phyloP scores from a whole-genome alignment of 805 yeast species.

The Yarrowia divulgata region DNA sequence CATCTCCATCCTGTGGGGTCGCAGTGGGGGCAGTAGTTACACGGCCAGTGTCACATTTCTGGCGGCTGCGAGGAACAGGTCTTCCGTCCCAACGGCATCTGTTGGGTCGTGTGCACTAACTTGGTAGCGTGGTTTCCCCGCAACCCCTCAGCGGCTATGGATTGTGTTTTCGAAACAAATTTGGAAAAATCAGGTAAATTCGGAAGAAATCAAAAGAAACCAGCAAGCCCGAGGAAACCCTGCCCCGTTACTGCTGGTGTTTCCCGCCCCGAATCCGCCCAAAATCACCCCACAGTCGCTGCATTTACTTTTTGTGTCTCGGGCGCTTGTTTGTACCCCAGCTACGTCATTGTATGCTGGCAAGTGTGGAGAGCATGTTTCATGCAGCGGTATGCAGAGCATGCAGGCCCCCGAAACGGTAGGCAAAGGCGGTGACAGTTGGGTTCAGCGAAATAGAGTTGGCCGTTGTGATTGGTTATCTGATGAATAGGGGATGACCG shows the following conservation, averaged over 20 bases:
- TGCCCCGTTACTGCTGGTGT: too few relatives aligned
- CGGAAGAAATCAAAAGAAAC: background rate
- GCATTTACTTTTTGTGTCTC: constrained; percentile 1
- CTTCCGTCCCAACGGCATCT: constrained; percentile 5
- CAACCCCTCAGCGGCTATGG: constrained; percentile 32
- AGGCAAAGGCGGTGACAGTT: constrained; percentile 4
- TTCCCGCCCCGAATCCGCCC: too few relatives aligned
- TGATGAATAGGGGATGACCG: background rate
- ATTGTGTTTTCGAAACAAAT: background rate
- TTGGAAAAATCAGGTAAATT: background rate
- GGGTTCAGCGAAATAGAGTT: too few relatives aligned
- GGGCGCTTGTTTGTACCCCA: constrained; percentile 6
- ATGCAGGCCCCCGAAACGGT: constrained; percentile 22
- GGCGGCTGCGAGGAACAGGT: background rate
- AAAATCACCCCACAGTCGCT: background rate
- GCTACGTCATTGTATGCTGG: constrained; percentile 5
- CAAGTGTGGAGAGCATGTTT: constrained; percentile 7
- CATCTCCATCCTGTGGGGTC: constrained; percentile 11
- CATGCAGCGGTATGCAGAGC: background rate
- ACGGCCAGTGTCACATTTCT: background rate
- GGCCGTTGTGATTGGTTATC: background rate
- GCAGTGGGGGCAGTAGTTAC: background rate
- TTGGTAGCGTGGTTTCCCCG: background rate
- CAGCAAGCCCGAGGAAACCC: background rate
- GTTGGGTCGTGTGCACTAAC: constrained; percentile 26